phyloP scores from a whole-genome alignment of 345 rosid species.

The Brassica incana region DNA sequence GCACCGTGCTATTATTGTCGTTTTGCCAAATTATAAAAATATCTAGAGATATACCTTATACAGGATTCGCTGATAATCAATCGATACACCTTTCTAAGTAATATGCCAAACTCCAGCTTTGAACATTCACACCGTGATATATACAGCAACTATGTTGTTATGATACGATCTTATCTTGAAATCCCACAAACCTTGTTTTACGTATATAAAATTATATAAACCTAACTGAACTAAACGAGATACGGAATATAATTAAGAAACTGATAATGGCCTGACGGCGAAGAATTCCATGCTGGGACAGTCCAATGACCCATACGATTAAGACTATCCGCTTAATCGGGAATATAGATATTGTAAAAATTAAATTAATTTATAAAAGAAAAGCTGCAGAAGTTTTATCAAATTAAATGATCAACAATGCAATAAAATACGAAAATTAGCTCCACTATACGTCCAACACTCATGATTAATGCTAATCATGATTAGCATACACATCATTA shows the following conservation, averaged over 20 bases:
- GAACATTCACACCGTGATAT: constrained; percentile 5
- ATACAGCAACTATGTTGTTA: background rate
- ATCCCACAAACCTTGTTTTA: constrained; percentile 16
- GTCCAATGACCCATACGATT: constrained; percentile 3
- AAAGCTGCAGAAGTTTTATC: constrained; percentile 7
- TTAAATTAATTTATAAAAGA: constrained; percentile 4
- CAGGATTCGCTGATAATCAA: background rate
- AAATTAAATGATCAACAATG: constrained; percentile 9
- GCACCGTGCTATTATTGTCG: background rate
- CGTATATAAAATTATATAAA: constrained; percentile 2
- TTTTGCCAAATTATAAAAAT: background rate
- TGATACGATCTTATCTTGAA: background rate
- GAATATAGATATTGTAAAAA: background rate
- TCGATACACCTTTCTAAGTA: background rate
- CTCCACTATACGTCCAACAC: constrained; percentile 34
- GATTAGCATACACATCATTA: constrained; percentile 30
- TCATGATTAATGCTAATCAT: constrained; percentile 36
- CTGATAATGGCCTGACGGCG: constrained; percentile 40
- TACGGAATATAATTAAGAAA: constrained; percentile 15
- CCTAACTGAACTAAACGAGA: constrained; percentile 29
- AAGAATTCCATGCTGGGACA: constrained; percentile 30
- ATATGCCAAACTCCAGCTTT: background rate
- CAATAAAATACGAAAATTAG: constrained; percentile 13
- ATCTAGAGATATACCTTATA: background rate
- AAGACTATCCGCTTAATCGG: constrained; percentile 3